Conservation (phyloP, 306 rosid species). For the Lupinus albus region DNA sequence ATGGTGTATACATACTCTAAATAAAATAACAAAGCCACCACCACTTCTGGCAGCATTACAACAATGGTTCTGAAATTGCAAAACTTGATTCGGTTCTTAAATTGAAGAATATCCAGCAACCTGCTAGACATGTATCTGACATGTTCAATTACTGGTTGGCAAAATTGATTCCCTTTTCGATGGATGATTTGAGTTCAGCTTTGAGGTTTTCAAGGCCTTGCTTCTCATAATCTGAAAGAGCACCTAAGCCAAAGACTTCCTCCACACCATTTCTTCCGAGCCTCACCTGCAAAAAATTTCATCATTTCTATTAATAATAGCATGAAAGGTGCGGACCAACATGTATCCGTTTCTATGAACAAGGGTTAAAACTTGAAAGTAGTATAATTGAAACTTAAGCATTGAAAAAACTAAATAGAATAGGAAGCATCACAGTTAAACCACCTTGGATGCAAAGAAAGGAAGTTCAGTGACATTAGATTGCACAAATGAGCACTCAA, state of each 20-base stretch:
- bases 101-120: conserved; percentile 32
- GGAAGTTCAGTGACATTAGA: conserved; percentile 89
- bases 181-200: conserved; percentile 75
- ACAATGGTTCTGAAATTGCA: conserved; percentile 45
- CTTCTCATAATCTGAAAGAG: conserved; percentile 80
- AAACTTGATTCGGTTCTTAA: conserved; percentile 48
- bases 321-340: not conserved
- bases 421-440: conserved; percentile 2
- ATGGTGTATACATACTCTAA: conserved; percentile 41
- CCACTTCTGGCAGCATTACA: conserved; percentile 47
- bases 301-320: not conserved
- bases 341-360: not conserved
- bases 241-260: conserved; percentile 72
- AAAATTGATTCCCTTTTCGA: conserved; percentile 90
- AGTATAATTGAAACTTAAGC: not conserved
- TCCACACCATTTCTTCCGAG: conserved; percentile 94
- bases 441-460: conserved; percentile 98
- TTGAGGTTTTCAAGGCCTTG: conserved; percentile 78
- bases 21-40: conserved; percentile 41
- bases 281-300: conserved; percentile 64
- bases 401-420: not conserved
- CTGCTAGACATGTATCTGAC: conserved; percentile 6
- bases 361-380: not conserved
- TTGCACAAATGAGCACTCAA: conserved; percentile 93
- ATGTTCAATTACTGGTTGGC: conserved; percentile 58